Conservation (phyloP, 2,329 filamentous ascomycete species). For the Paraconiothyrium brasiliense region DNA sequence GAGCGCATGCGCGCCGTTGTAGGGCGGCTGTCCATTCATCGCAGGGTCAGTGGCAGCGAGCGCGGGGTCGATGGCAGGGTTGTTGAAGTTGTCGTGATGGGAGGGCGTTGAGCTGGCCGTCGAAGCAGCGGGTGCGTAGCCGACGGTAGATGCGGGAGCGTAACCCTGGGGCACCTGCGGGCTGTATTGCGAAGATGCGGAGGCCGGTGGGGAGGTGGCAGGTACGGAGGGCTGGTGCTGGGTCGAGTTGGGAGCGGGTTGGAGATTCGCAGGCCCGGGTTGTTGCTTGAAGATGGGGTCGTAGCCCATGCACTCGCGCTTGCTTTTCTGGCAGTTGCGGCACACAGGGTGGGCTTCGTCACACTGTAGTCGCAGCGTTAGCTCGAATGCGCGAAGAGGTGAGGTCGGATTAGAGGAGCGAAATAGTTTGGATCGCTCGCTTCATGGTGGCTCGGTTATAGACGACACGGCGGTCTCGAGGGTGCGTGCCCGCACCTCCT, state of each 20-base stretch:
- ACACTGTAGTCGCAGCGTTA: conserved; percentile 68
- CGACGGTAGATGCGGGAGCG: conserved; percentile 55
- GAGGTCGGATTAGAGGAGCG: conserved; percentile 44
- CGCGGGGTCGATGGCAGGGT: conserved; percentile 72
- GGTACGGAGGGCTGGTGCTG: conserved; percentile 43
- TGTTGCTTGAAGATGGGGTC: conserved; percentile 86
- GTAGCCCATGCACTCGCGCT: conserved; percentile 86
- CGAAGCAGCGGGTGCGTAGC: conserved; percentile 47
- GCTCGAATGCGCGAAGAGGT: conserved; percentile 28
- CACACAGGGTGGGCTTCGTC: conserved; percentile 95
- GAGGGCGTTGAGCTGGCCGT: conserved; percentile 48
- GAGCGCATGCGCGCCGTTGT: conserved; percentile 46
- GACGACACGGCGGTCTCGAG: conserved; percentile 32
- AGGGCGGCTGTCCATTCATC: conserved; percentile 41
- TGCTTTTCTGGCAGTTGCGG: conserved; percentile 88
- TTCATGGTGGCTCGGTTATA: conserved; percentile 51
- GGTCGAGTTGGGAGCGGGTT: conserved; percentile 69
- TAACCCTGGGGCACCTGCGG: conserved; percentile 55
- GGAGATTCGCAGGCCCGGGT: conserved; percentile 74
- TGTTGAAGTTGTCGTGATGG: conserved; percentile 63
- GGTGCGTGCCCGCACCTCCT: conserved; percentile 18
- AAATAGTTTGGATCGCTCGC: conserved; percentile 46
- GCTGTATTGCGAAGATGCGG: conserved; percentile 42
- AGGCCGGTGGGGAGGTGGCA: conserved; percentile 43
- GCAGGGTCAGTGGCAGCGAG: conserved; percentile 60